Evolutionary conservation across 768 basidiomycete genomes (phyloP), one percentile per base, ranked within the genome.

Genomic region (Mycena albidolilacea): DNA sequence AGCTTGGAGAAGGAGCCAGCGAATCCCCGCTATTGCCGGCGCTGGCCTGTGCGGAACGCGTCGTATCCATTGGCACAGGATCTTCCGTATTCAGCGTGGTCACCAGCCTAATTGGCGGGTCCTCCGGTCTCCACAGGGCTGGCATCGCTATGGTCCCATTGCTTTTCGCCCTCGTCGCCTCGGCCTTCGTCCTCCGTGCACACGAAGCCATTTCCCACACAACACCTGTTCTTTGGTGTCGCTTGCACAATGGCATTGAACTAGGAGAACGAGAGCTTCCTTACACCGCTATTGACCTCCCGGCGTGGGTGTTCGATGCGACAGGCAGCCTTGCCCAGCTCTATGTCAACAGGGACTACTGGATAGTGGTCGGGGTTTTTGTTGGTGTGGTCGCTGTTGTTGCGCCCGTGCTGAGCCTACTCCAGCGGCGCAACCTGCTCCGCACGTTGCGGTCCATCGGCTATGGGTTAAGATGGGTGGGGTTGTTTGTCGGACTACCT

Each of bases 21-120:
- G 55, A 67, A 11, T 67, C 66, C 5, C n/a, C 23, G 5, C 66
- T 67, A 12, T 10, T 67, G 3, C 66, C 66, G 4, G 66, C 66
- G 43, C 12, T 67, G n/a, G 1, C 43, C 54, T 55, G 52, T 35
- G 65, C 65, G 38, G 65, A 66, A 66, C 54, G 54, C 3, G 65
- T 44, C 21, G 65, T 67, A 10, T 39, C n/a, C 15, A 41, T 67
- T 23, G 65, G 55, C 43, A 67, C 43, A 15, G 65, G 54, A 37
- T 57, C 65, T 7, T 67, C 43, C 9, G 1, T 67, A 7, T 67
- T 67, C 65, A 67, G 41, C 2, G 12, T 58, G 7, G 35, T 39
- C 46, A 39, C 39, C 37, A 39, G 46, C 64, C 9, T 50, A 30
- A 6, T 64, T 50, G 39, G 43, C 39, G 11, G 57, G 44, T 17